These are phyloP conservation scores for Hypocrella siamensis DNA, from an alignment of 2,329 filamentous ascomycete genomes.

Conservation along the genomic window DNA sequence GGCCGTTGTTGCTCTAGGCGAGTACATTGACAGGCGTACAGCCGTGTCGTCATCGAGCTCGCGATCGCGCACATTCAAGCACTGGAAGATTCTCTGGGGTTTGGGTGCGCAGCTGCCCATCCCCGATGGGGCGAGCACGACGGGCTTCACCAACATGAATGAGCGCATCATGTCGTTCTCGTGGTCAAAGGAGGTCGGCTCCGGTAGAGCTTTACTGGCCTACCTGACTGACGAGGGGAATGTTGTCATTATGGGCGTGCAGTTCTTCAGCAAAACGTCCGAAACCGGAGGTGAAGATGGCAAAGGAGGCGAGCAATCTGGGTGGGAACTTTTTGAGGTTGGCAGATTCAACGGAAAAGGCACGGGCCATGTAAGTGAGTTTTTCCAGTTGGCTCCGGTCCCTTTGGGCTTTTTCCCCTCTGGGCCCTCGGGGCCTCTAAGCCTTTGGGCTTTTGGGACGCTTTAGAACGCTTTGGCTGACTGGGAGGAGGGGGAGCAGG, in stretches of 20 bases:
- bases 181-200: constrained; percentile 30
- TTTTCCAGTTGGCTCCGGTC: too few species aligned
- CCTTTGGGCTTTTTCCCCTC: too few species aligned
- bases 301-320: constrained; percentile 12
- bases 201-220: constrained; percentile 28
- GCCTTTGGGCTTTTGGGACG: neutral
- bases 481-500: constrained; percentile 11
- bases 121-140: constrained; percentile 21
- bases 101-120: constrained; percentile 35
- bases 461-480: neutral
- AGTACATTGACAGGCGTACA: constrained; percentile 19
- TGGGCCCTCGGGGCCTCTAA: too few species aligned
- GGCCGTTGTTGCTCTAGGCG: constrained; percentile 33
- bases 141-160: constrained; percentile 18
- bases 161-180: constrained; percentile 35
- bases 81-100: constrained; percentile 40
- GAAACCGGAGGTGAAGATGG: constrained; percentile 7
- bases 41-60: constrained; percentile 13
- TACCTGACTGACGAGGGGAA: constrained; percentile 35
- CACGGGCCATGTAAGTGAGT: constrained; percentile 20
- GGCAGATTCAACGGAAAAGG: constrained; percentile 30
- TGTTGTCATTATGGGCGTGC: constrained; percentile 33
- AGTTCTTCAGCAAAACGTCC: constrained; percentile 16
- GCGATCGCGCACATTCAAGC: constrained; percentile 24
- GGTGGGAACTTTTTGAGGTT: constrained; percentile 36